Conservation (phyloP, 2,329 filamentous ascomycete species). For the Arthrobotrys entomopaga region DNA sequence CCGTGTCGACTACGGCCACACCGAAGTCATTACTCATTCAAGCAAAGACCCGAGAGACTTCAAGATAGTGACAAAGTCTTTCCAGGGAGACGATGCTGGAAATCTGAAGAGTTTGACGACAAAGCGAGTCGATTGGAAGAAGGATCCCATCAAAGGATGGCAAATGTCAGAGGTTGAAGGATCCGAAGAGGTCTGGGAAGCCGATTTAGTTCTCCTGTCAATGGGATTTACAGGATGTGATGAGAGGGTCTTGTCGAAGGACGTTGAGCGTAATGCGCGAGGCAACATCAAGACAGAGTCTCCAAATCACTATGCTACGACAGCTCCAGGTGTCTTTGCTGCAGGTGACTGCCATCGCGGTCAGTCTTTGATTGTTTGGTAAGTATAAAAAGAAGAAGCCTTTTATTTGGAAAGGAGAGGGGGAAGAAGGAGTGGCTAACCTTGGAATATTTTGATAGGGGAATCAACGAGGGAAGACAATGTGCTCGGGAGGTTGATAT, state of each 20-base stretch:
- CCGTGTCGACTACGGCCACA: slow-evolving; percentile 97
- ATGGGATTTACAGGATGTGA: slow-evolving; percentile 98
- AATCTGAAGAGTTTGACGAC: slow-evolving; percentile 96
- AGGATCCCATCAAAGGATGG: slow-evolving; percentile 87
- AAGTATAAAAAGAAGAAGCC: slow-evolving; percentile 64
- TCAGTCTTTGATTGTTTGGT: slow-evolving; percentile 96
- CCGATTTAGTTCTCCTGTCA: slow-evolving; percentile 89
- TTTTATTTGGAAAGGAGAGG: not conserved
- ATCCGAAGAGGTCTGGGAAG: slow-evolving; percentile 94
- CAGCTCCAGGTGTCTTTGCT: slow-evolving; percentile 86
- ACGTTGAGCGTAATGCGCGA: slow-evolving; percentile 87
- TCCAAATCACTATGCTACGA: slow-evolving; percentile 83
- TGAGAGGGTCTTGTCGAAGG: slow-evolving; percentile 84
- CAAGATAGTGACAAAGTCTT: slow-evolving; percentile 98
- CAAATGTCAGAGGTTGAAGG: slow-evolving; percentile 98
- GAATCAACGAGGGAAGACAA: slow-evolving; percentile 96
- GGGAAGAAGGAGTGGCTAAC: not conserved
- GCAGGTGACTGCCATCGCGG: slow-evolving; percentile 95
- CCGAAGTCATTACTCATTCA: slow-evolving; percentile 94
- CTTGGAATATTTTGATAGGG: slow-evolving; percentile 68
- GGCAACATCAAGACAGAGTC: slow-evolving; percentile 96
- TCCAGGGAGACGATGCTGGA: slow-evolving; percentile 86
- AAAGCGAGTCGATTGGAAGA: slow-evolving; percentile 94
- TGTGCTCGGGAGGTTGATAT: slow-evolving; percentile 90
- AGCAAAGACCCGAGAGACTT: slow-evolving; percentile 96